These are phyloP conservation scores for Aureobasidium pullulans DNA, from an alignment of 2,329 filamentous ascomycete species.

Conservation along the genomic window DNA sequence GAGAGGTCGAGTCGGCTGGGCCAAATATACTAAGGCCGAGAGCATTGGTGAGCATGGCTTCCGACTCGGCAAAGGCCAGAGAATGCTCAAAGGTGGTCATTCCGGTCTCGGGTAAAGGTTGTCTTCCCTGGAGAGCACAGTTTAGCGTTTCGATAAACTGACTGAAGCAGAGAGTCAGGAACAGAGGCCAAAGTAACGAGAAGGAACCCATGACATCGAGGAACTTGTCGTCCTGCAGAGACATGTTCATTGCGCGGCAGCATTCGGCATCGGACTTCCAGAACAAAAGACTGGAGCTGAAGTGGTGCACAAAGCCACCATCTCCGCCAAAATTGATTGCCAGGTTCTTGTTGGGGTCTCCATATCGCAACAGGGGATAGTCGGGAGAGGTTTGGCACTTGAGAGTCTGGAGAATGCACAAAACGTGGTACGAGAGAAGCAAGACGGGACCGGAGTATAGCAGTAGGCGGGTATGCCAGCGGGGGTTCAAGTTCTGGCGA, in stretches of 20 bases:
- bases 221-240: slow-evolving; percentile 46
- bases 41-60: slow-evolving; percentile 75
- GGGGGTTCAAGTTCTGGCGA: slow-evolving; percentile 67
- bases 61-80: slow-evolving; percentile 89
- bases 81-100: slow-evolving; percentile 98
- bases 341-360: slow-evolving; percentile 34
- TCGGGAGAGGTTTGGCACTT: slow-evolving; percentile 71
- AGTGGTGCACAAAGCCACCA: slow-evolving; percentile 61
- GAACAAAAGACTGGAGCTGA: slow-evolving; percentile 66
- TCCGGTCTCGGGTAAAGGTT: slow-evolving; percentile 75
- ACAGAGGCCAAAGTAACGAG: slow-evolving; percentile 66
- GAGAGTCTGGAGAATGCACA: slow-evolving; percentile 70
- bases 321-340: slow-evolving; percentile 46
- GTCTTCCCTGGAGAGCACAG: slow-evolving; percentile 78
- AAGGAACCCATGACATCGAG: slow-evolving; percentile 64
- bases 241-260: slow-evolving; percentile 70
- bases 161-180: slow-evolving; percentile 60
- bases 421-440: slow-evolving; percentile 61
- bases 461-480: slow-evolving; percentile 62
- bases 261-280: slow-evolving; percentile 68
- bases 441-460: slow-evolving; percentile 65
- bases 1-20: slow-evolving; percentile 30
- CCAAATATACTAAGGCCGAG: slow-evolving; percentile 67
- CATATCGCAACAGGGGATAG: slow-evolving; percentile 41
- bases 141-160: slow-evolving; percentile 85